These are phyloP conservation scores for Paraconiothyrium brasiliense DNA, from an alignment of 2,329 filamentous ascomycete genomes.

Conservation along the genomic window DNA sequence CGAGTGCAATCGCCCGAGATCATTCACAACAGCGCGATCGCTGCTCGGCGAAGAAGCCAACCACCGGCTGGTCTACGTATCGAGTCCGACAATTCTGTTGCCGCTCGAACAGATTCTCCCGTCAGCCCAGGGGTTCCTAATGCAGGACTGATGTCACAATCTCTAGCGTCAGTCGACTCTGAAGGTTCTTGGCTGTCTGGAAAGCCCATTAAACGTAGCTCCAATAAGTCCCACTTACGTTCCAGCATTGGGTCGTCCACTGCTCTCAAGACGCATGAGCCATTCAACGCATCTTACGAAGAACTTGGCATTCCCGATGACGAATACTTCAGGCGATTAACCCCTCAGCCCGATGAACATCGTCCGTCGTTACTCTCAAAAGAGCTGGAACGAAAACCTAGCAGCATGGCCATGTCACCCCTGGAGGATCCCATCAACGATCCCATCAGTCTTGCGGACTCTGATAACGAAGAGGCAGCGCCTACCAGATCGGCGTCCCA, in stretches of 20 bases:
- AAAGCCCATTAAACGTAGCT: slow-evolving; percentile 63
- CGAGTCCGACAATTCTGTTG: slow-evolving; percentile 33
- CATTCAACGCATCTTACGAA: slow-evolving; percentile 70
- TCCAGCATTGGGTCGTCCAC: slow-evolving; percentile 58
- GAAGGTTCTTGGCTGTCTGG: slow-evolving; percentile 97
- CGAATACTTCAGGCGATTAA: slow-evolving; percentile 73
- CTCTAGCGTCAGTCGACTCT: slow-evolving; percentile 91
- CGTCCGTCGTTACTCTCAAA: slow-evolving; percentile 41
- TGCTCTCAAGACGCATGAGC: slow-evolving; percentile 57
- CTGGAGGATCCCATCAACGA: slow-evolving; percentile 29
- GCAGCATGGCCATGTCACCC: slow-evolving; percentile 56
- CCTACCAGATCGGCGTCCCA: slow-evolving; percentile 33
- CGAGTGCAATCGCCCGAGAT: slow-evolving; percentile 80
- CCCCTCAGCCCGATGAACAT: slow-evolving; percentile 57
- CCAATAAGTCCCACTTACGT: slow-evolving; percentile 55
- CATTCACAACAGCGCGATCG: slow-evolving; percentile 55
- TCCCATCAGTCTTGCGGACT: slow-evolving; percentile 49
- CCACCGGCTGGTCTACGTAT: slow-evolving; percentile 46
- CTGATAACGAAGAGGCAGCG: slow-evolving; percentile 48
- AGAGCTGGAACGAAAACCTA: slow-evolving; percentile 47
- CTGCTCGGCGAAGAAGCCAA: slow-evolving; percentile 51
- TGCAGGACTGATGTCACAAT: slow-evolving; percentile 71
- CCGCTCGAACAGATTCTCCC: slow-evolving; percentile 54
- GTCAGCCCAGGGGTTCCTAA: slow-evolving; percentile 44
- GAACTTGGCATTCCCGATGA: slow-evolving; percentile 74